These are phyloP conservation scores for Boletus tomentosulus DNA, from an alignment of 768 basidiomycete genomes.

Conservation along the genomic window DNA sequence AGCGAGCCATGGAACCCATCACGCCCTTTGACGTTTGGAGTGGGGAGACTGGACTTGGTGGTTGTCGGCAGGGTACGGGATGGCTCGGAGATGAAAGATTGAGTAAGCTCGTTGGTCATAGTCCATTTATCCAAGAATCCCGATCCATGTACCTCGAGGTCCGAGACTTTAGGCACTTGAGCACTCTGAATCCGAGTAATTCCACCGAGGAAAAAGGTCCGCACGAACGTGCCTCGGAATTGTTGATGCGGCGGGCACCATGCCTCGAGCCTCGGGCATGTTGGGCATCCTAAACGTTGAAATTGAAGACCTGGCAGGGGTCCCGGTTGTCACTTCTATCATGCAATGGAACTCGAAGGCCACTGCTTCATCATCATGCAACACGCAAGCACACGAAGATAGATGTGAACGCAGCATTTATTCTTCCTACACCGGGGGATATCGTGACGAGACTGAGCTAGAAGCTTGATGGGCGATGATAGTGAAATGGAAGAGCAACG, in stretches of 20 bases:
- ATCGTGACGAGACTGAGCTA: neutral
- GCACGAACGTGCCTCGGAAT: neutral
- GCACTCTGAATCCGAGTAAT: neutral
- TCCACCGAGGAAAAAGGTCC: neutral
- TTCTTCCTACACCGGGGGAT: neutral
- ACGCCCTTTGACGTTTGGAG: neutral
- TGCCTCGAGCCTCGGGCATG: constrained; percentile 9
- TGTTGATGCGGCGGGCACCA: neutral
- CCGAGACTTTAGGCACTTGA: neutral
- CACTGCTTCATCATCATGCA: too few species aligned
- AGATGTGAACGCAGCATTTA: neutral
- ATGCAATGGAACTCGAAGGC: constrained; percentile 4
- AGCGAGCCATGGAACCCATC: too few species aligned
- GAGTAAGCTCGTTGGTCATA: neutral
- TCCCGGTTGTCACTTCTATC: neutral
- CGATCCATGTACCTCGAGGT: too few species aligned
- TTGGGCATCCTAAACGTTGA: neutral
- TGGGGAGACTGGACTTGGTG: constrained; percentile 13
- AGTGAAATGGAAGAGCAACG: constrained; percentile 4
- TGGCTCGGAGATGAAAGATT: neutral
- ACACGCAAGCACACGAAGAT: neutral
- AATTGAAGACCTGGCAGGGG: neutral
- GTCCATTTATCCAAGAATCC: neutral
- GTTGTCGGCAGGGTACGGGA: constrained; percentile 1
- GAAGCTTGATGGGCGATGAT: neutral